A percentile compares a stretch with the other conserved stretches of the same genome.
Conservation (phyloP, 2,329 filamentous ascomycete species). For the Colletotrichum somersetense region DNA sequence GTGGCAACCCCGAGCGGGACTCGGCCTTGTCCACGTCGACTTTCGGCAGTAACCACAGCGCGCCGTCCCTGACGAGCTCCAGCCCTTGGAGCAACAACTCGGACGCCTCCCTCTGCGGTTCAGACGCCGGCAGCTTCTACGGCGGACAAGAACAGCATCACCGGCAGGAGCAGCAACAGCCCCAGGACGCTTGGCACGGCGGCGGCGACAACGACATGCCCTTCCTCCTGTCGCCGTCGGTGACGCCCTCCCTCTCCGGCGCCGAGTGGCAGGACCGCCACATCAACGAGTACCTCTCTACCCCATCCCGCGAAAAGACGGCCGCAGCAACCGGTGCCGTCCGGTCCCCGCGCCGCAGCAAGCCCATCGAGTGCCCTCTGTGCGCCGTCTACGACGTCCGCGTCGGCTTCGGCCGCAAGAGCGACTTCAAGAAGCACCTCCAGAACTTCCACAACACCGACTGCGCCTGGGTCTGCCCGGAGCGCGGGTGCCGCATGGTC, state of each 20-base stretch:
- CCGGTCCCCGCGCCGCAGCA: constrained; percentile 25
- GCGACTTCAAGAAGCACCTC: constrained; percentile 63
- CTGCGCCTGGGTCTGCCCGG: constrained; percentile 58
- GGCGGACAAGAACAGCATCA: neutral
- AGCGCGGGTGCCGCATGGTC: constrained; percentile 56
- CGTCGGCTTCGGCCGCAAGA: constrained; percentile 61
- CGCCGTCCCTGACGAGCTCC: constrained; percentile 47
- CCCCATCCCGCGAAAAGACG: constrained; percentile 55
- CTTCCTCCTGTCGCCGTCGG: constrained; percentile 57
- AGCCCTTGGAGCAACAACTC: constrained; percentile 56
- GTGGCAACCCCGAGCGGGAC: constrained; percentile 36
- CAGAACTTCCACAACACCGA: constrained; percentile 61
- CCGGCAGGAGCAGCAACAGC: constrained; percentile 17
- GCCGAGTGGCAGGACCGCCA: constrained; percentile 35
- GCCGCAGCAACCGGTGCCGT: neutral
- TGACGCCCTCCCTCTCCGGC: constrained; percentile 37
- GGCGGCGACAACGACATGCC: constrained; percentile 51
- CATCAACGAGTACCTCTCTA: constrained; percentile 12
- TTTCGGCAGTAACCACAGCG: constrained; percentile 55
- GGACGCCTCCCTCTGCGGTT: constrained; percentile 55
- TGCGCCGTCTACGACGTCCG: constrained; percentile 60
- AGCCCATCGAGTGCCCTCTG: constrained; percentile 56
- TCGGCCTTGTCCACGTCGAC: constrained; percentile 58
- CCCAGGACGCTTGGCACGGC: constrained; percentile 49
- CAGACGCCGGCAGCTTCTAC: constrained; percentile 53